Base-by-base conservation (phyloP, 2,329 filamentous ascomycete genomes). In the Lachnellula suecica region DNA sequence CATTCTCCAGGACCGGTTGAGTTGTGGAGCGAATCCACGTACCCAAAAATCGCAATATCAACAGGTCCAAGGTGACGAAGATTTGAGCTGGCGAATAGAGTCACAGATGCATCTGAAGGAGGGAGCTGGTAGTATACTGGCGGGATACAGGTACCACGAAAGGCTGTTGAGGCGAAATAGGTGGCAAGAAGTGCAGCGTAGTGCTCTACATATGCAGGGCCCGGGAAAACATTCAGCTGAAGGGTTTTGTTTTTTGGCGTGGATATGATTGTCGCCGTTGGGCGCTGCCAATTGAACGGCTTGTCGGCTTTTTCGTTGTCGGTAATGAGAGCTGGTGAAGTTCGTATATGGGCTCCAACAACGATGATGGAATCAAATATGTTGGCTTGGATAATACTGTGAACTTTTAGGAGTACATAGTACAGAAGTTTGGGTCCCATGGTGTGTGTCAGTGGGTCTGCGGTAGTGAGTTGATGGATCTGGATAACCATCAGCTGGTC, bases 281-380 rank as follows among this genome's bases (percentile, higher is more conserved):
- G 57, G 24, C 57, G 57, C 47, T 56, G 52, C 57, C 55, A 58
- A 35, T 59, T 58, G 47, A 59, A 59, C 13, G 52, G 55, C 24
- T 59, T 59, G 49, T 58, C 54, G 4, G 8, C 51, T 44, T 58
- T 59, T 42, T 57, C 51, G 17, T 49, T 52, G 25, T 25, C 24
- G 24, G 56, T 49, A 15, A 59, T 47, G 29, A 37, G 34, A 37
- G 35, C 56, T 17, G 44, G 15, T 22, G 50, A n/a, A 7, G 44
- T 41, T 13, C 49, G 49, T 17, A 27, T 44, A 20, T 48, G 44
- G 22, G 38, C 43, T n/a, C 50, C 50, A 9, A 47, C 8, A 10
- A 52, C 44, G 22, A 52, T 34, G 40, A 52, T 52, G 7, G 38
- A 44, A 4, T 10, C 9, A 31, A 37, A 48, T 7, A 22, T 31